phyloP scores from a whole-genome alignment of 192 early-diverging fungal species.

The Oehlia diaphana region DNA sequence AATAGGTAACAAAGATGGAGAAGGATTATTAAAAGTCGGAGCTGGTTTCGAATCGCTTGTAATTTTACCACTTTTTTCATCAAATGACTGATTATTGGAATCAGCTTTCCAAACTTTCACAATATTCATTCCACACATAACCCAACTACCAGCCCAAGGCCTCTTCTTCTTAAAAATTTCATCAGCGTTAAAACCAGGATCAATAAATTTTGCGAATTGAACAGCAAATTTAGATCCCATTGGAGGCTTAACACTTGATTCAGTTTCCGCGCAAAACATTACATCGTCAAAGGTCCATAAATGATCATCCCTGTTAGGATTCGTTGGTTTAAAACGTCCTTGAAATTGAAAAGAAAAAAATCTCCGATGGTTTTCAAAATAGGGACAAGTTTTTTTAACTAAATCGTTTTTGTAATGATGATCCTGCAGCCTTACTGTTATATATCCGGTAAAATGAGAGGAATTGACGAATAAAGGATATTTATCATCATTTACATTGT shows the following conservation, averaged over 20 bases:
- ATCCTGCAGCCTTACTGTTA: constrained; percentile 37
- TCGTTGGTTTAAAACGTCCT: constrained; percentile 44
- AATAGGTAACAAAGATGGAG: constrained; percentile 18
- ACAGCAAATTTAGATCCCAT: constrained; percentile 32
- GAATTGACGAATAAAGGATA: constrained; percentile 34
- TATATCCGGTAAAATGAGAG: constrained; percentile 35
- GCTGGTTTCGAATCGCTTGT: not conserved
- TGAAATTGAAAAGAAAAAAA: constrained; percentile 45
- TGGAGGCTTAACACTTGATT: constrained; percentile 28
- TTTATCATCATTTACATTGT: constrained; percentile 33
- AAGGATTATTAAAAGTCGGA: not conserved
- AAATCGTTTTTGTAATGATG: constrained; percentile 8
- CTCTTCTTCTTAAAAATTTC: constrained; percentile 26
- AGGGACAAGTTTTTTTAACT: constrained; percentile 16
- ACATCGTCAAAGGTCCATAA: constrained; percentile 41
- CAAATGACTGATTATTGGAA: not conserved
- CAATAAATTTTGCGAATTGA: constrained; percentile 35
- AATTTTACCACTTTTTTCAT: not conserved
- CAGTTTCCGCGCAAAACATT: constrained; percentile 40
- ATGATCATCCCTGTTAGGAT: constrained; percentile 20
- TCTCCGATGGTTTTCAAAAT: constrained; percentile 35
- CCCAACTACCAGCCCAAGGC: constrained; percentile 41
- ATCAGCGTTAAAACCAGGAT: constrained; percentile 40
- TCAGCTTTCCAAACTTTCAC: constrained; percentile 34
- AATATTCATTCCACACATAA: constrained; percentile 43